Evolutionary conservation across 2,329 filamentous ascomycete genomes (phyloP).

Genomic region (Aureobasidium sp.): DNA sequence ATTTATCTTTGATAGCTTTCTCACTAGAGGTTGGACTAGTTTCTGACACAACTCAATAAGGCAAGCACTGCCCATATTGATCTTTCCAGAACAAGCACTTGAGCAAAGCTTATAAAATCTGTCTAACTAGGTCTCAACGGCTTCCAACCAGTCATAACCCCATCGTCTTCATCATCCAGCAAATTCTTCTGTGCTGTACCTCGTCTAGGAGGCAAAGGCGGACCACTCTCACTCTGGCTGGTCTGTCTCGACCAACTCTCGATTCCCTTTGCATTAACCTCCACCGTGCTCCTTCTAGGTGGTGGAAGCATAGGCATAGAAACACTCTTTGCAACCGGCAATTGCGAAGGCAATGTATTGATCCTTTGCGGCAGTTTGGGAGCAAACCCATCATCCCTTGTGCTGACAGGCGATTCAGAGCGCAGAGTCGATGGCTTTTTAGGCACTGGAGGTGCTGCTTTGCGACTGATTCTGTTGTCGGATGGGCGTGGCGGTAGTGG

Average conservation of each 20-base stretch:
- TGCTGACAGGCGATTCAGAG: conserved; percentile 22
- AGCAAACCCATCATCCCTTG: conserved; percentile 14
- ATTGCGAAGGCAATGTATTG: conserved; percentile 17
- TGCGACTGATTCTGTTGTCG: conserved; percentile 13
- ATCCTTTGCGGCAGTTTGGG: conserved; percentile 19
- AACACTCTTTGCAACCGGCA: background rate
- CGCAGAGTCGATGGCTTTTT: conserved; percentile 29
- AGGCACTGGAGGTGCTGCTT: conserved; percentile 27
- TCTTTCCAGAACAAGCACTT: background rate
- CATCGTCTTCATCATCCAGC: conserved; percentile 26
- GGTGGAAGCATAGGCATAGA: conserved; percentile 14
- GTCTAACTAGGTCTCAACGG: conserved; percentile 23
- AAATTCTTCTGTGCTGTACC: conserved; percentile 20
- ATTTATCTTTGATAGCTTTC: background rate
- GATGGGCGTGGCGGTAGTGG: background rate
- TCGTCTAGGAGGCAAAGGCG: conserved; percentile 23
- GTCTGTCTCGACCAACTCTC: background rate
- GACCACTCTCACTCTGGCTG: conserved; percentile 16
- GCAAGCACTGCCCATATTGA: background rate
- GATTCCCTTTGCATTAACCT: background rate
- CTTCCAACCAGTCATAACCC: conserved; percentile 26
- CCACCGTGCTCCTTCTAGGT: conserved; percentile 2
- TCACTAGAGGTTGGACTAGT: background rate
- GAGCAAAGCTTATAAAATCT: background rate
- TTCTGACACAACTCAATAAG: background rate